Base-by-base conservation (phyloP, 352 stramenopile genomes). In the Elongisporangium prolatum region DNA sequence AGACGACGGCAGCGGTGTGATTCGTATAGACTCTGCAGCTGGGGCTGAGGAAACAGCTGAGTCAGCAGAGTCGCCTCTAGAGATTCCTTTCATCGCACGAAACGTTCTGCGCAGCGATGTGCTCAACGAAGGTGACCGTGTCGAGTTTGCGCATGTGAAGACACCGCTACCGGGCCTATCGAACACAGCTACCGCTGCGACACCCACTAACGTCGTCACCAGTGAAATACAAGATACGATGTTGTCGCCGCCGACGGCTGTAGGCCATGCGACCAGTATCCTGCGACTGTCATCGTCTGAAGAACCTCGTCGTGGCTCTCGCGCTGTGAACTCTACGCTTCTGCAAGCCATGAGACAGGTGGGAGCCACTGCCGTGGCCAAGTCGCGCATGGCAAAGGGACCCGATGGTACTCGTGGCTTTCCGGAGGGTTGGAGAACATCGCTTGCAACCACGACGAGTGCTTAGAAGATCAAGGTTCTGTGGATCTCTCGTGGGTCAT, bases 351-450 rank as follows among this genome's bases (percentile, higher is more conserved):
- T 89, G 81, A 80, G 74, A 6, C 74, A 85, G 44, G 67, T 86
- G 21, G 77, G 79, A 18, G 79, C 71, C n/a, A 86, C 69, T 21
- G 79, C 81, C 0, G 72, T 87, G 54, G 77, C 77, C 22, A 65
- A 68, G 21, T 88, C 77, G 44, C 76, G 82, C 50, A 91, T 87
- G 72, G 84, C 81, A 14, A 88, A 85, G 57, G 84, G 84, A 3
- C 84, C 81, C 1, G 76, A 93, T 57, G 84, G 81, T 60, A 80
- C 81, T 21, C 80, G 82, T 51, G 84, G 84, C 4, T 93, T 93
- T 67, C 44, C 25, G 48, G 59, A 71, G 4, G 79, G 78, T 16
- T 91, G 84, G 84, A 71, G 76, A 44, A 17, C 52, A 13, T 44
- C 34, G 34, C 34, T 44, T 44, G 34, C 34, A 4, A 44, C 34